Percentiles rank a stretch among this genome's conserved stretches.
These are phyloP conservation scores for Fusarium citri DNA, from an alignment of 2,329 filamentous ascomycete genomes.

Conservation along the genomic window DNA sequence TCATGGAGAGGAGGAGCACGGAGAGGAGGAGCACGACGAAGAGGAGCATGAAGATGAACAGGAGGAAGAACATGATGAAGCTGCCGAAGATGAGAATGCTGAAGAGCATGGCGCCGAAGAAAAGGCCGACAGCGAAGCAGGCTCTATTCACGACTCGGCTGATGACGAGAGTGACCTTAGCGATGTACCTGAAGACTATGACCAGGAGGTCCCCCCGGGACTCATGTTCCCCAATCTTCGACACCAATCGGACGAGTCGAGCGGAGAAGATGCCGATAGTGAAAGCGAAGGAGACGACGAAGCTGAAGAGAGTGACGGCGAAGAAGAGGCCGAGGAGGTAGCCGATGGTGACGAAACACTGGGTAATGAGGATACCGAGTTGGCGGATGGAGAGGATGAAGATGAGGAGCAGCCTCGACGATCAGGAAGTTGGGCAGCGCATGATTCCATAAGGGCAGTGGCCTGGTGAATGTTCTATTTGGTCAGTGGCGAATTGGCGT, in stretches of 20 bases:
- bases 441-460: slow-evolving; percentile 20
- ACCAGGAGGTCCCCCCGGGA: slow-evolving; percentile 66
- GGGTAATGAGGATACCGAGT: slow-evolving; percentile 34
- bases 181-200: slow-evolving; percentile 69
- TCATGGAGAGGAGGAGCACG: slow-evolving; percentile 39
- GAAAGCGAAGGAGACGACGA: slow-evolving; percentile 52
- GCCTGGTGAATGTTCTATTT: slow-evolving; percentile 10
- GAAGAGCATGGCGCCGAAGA: slow-evolving; percentile 54
- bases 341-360: slow-evolving; percentile 35
- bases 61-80: slow-evolving; percentile 44
- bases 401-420: slow-evolving; percentile 10
- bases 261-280: slow-evolving; percentile 52
- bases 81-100: slow-evolving; percentile 48
- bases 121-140: slow-evolving; percentile 51
- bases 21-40: slow-evolving; percentile 36
- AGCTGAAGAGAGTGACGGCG: slow-evolving; percentile 35
- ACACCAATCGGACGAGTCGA: slow-evolving; percentile 47
- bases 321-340: slow-evolving; percentile 35
- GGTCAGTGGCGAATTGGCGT: slow-evolving; percentile 28
- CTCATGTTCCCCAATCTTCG: slow-evolving; percentile 65
- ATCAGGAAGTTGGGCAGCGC: slow-evolving; percentile 12
- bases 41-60: slow-evolving; percentile 47
- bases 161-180: slow-evolving; percentile 78
- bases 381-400: slow-evolving; percentile 31
- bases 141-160: slow-evolving; percentile 72